Evolutionary conservation across 352 stramenopile genomes (phyloP), one percentile per base, ranked within the genome.

Genomic region (Blastocystis sp.): DNA sequence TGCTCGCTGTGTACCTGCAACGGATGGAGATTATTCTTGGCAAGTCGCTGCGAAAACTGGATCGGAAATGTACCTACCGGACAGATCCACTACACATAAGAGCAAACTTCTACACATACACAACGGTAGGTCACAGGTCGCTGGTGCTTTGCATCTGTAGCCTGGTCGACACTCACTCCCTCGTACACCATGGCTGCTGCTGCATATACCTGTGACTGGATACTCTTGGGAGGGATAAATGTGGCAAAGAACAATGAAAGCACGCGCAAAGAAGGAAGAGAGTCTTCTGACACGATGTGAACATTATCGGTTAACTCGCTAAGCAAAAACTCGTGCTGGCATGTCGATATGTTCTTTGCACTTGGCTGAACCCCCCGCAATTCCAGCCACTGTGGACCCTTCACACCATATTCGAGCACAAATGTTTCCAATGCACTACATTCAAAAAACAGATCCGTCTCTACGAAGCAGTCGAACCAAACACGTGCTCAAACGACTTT

Each of bases 171-270:
- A 45, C 91, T 53, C 16, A 96, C 92, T 16, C 92, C 91, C 16
- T 91, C 91, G 90, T 95, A 93, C 82, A 93, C 93, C 59, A 95
- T 79, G 11, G 91, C 93, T 56, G 91, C 92, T 13, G 94, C 93
- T 13, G 92, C 92, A n/a, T 95, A 95, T 85, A 99, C 94, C 92
- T 99, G 96, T 90, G 98, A 95, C 81, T 98, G 97, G 88, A 98
- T 94, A 34, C 93, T 97, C 76, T 94, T 94, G 6, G 96, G 95
- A 92, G 98, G 98, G 82, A 98, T 97, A 39, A 98, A 92, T 2
- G 96, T 98, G 92, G 99, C 98, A 82, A 99, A 91, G 65, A 96
- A 98, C 34, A 99, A 91, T 56, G 95, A 97, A 90, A 99, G 96
- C 34, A 98, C 94, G n/a, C 94, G 95, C 26, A 99, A 91, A 26